phyloP scores from a whole-genome alignment of 441 rosid genomes.

The Jatropha podagrica region DNA sequence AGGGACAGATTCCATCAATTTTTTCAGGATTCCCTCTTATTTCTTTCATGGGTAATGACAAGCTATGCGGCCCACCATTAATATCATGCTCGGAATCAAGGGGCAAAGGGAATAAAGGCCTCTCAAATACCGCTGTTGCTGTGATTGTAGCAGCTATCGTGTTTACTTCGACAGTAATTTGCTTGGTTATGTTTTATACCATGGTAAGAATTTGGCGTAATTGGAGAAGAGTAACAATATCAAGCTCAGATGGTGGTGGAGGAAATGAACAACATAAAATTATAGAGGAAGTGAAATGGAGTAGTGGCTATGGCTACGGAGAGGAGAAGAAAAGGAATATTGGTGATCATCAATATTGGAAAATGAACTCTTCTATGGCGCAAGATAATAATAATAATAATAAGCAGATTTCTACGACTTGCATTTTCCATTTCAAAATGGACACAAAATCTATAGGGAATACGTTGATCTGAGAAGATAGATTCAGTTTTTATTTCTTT shows the following conservation, averaged over 20 bases:
- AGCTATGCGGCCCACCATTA: constrained; percentile 68
- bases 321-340: constrained; percentile 36
- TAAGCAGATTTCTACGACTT: constrained; percentile 24
- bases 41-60: constrained; percentile 57
- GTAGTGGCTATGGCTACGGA: background rate
- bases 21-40: constrained; percentile 60
- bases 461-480: constrained; percentile 8
- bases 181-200: constrained; percentile 55
- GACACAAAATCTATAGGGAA: constrained; percentile 25
- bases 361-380: constrained; percentile 28
- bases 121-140: constrained; percentile 45
- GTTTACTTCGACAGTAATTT: constrained; percentile 54
- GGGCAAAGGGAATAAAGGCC: constrained; percentile 27
- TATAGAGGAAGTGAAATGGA: constrained; percentile 37
- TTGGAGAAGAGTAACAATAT: constrained; percentile 50
- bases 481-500: no score
- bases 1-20: constrained; percentile 56
- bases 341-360: constrained; percentile 27
- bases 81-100: constrained; percentile 35
- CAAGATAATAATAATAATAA: constrained; percentile 12
- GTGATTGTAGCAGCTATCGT: constrained; percentile 56
- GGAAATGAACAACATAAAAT: constrained; percentile 23
- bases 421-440: constrained; percentile 35
- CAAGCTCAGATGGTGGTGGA: constrained; percentile 32
- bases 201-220: constrained; percentile 74